Evolutionary conservation across 2,329 filamentous ascomycete genomes (phyloP), one percentile per base, ranked within the genome.

Genomic region (Colletotrichum navitas): DNA sequence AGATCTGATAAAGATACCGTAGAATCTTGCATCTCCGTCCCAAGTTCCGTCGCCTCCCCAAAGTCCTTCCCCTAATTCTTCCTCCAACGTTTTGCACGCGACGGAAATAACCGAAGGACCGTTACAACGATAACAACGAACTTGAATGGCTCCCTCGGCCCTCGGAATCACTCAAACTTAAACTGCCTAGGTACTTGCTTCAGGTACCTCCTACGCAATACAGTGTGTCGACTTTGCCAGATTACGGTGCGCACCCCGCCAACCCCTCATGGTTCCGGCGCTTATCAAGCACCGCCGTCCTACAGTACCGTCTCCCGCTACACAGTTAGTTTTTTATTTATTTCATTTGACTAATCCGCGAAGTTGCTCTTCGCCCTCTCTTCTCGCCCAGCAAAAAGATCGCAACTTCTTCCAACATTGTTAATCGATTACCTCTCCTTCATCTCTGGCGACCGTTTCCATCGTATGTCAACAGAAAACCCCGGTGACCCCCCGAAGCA

Each of bases 231-330:
- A 39, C 64, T 21, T 18, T 32, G 8, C 39, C 45, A 56, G 59
- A 72, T 69, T 55, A 71, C 67, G 7, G 58, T 71, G 60, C 18
- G 59, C 68, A 68, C 71, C 71, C 71, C 64, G 71, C 68, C 71
- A 67, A 73, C 63, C 71, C 71, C 71, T 71, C 68, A 70, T 63
- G 62, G 52, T 63, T 64, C 47, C 63, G 14, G 52, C 69, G 69
- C 69, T 71, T 64, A 64, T 72, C 69, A 69, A 72, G 65, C 69
- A 69, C 59, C 21, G 39, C 45, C 51, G 18, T 45, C 54, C 36
- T 66, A 64, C 68, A 68, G 68, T 66, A 65, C 51, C 51, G 24
- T 39, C 21, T 26, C 16, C 61, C 47, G 62, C 55, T 67, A 55
- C 58, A 67, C 63, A 67, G 58, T 71, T 14, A 39, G 29, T 24